Evolutionary conservation across 2,329 filamentous ascomycete species (phyloP), one percentile per base, ranked within the genome.

Genomic region (Paecilomyces sp.): DNA sequence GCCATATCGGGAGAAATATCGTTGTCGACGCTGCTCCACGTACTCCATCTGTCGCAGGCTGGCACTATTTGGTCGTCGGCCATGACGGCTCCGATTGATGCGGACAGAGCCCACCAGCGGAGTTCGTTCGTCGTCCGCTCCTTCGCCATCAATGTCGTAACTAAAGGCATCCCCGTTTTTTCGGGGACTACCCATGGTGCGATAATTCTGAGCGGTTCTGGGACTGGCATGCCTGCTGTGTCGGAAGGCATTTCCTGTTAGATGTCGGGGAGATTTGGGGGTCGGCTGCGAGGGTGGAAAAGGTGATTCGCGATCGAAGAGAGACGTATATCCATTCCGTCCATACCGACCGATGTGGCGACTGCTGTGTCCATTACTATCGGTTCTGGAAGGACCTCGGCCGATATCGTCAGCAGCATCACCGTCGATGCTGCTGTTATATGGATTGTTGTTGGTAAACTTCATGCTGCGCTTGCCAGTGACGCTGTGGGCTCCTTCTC

Each of bases 381-480:
- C 82, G 2, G 85, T 86, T 30, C 88, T 87, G 24, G 79, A 79
- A 61, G 80, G 84, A 67, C 84, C 86, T 60, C 87, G 82, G 15
- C 81, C 80, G 24, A 82, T 84, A 15, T 87, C 87, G 57, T 87
- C 86, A 59, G 88, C 85, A 18, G 92, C 88, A 55, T 83, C 87
- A 56, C 87, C 83, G 22, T 80, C 76, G 62, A 79, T 81, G 63
- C 84, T 85, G 63, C 83, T 86, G 64, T 80, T 87, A 74, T 90
- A 91, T 1, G 88, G 15, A 47, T 47, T 86, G 62, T 84, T 85
- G 73, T 91, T 93, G 60, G 90, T 89, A 70, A 97, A 97, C 70
- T 97, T 97, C 91, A 96, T 97, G 76, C 89, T 95, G 78, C 91
- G 92, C 77, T 95, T 97, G 66, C 88, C 85, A 8, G 84, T 83